Conservation (phyloP, 2,329 filamentous ascomycete species). For the Sarocladiaceae sp. region DNA sequence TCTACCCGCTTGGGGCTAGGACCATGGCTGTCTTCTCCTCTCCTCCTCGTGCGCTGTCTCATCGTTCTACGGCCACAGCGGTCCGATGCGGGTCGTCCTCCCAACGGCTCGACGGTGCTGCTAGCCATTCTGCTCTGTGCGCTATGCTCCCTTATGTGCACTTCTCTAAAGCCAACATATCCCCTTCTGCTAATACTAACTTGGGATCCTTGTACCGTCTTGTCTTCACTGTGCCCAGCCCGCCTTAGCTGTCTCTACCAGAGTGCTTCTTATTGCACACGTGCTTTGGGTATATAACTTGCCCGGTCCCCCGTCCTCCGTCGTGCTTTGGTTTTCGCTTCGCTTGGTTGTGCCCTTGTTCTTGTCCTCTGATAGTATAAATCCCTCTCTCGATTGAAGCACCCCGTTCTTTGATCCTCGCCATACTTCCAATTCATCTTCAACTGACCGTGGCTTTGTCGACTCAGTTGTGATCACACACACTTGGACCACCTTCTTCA, state of each 20-base stretch:
- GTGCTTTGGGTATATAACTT: slow-evolving; percentile 9
- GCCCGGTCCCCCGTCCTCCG: slow-evolving; percentile 8
- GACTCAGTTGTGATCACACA: not conserved
- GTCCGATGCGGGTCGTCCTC: slow-evolving; percentile 32
- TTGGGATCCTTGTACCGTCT: not conserved
- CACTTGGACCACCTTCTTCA: not conserved
- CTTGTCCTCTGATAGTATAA: slow-evolving; percentile 1
- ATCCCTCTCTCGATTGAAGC: slow-evolving; percentile 3
- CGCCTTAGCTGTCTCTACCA: slow-evolving; percentile 7
- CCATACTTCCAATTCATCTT: not conserved
- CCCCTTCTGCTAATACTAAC: slow-evolving; percentile 1
- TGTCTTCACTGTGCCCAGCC: not conserved
- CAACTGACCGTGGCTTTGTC: not conserved
- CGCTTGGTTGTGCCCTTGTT: not conserved
- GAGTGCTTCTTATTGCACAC: slow-evolving; percentile 8
- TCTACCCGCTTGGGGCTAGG: not conserved
- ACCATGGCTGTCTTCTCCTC: not conserved
- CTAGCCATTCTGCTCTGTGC: not conserved
- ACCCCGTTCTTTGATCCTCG: not conserved
- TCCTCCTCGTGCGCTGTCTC: not conserved
- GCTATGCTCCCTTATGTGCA: not conserved
- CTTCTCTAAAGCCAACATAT: not conserved
- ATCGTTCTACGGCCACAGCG: slow-evolving; percentile 42
- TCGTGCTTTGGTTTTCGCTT: not conserved
- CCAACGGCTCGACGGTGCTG: slow-evolving; percentile 16